Evolutionary conservation across 2,329 filamentous ascomycete genomes (phyloP), one percentile per base, ranked within the genome.

Genomic region (Claviceps purpurea): DNA sequence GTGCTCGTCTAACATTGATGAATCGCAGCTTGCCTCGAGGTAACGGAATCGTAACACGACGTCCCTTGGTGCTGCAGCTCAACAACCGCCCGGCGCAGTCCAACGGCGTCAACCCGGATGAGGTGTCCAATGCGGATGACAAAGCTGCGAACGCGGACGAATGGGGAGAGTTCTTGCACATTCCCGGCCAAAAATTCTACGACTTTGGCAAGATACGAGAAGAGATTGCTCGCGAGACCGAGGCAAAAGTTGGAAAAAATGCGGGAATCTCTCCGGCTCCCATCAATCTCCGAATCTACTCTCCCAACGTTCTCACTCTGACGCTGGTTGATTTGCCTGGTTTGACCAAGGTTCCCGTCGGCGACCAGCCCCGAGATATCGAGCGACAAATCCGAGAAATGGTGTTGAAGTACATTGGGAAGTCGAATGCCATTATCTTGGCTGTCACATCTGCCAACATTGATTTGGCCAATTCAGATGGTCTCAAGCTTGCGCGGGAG

Each of bases 201-300:
- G 93, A 98, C 73, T 98, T 98, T 75, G 87, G 89, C 76, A 95
- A 96, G 77, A 95, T 98, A 64, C 82, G 93, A 62, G 93, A 97
- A 54, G 93, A 98, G 74, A 98, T 98, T 67, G 86, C 91, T 59
- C 84, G 88, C 63, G 93, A 98, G 74, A 98, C 93, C 44, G 90
- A 96, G 65, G 84, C 87, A 61, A 97, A 98, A 76, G 95, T 95
- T 60, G 93, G 93, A 58, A 84, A 84, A 67, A 98, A 98, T 76
- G 87, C 86, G 49, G 93, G 91, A 69, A 98, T 98, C 70, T 97
- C 91, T 47, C 88, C 93, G 24, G 86, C 88, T 37, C 93, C 93
- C 49, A 98, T 98, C 77, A 97, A 97, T 75, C 77, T 98, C 64
- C 84, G 93, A 64, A 95, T 98, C 72, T 97, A 95, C 79, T 97